Conservation (phyloP, 1,284 basidiomycete species). For the Cryptococcus floricola region DNA sequence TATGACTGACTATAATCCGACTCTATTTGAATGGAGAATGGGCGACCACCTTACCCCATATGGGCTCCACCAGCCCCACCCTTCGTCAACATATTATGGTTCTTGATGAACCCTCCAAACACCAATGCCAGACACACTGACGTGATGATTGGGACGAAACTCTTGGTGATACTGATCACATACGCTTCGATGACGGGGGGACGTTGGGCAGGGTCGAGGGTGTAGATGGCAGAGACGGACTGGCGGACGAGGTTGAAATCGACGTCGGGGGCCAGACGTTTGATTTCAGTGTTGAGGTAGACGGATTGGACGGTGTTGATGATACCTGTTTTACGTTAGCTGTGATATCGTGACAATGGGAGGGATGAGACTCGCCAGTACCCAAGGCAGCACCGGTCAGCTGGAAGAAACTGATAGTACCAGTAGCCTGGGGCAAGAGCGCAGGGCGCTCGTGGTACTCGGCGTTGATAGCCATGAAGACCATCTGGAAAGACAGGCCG, state of each 20-base stretch:
- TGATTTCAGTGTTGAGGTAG: slow-evolving; percentile 34
- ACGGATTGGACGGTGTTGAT: slow-evolving; percentile 46
- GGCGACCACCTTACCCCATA: slow-evolving; percentile 1
- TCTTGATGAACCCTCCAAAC: slow-evolving; percentile 45
- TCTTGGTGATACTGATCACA: slow-evolving; percentile 46
- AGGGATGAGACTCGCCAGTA: slow-evolving; percentile 20
- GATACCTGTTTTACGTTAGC: slow-evolving; percentile 24
- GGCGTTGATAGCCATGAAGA: slow-evolving; percentile 51
- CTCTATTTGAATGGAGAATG: too few relatives aligned
- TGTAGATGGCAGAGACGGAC: slow-evolving; percentile 35
- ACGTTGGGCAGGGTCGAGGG: slow-evolving; percentile 31
- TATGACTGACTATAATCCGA: too few relatives aligned
- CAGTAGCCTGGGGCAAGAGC: slow-evolving; percentile 42
- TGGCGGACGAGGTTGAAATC: slow-evolving; percentile 39
- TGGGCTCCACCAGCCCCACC: slow-evolving; percentile 25
- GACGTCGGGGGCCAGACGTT: slow-evolving; percentile 32
- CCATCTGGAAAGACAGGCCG: slow-evolving; percentile 44
- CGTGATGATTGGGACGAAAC: slow-evolving; percentile 51
- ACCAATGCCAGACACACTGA: slow-evolving; percentile 43
- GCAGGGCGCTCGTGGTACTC: slow-evolving; percentile 43
- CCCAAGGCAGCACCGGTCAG: slow-evolving; percentile 51
- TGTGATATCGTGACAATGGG: background rate
- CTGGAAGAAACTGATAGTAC: slow-evolving; percentile 49
- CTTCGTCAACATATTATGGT: slow-evolving; percentile 48
- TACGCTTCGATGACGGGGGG: slow-evolving; percentile 51